phyloP scores from a whole-genome alignment of 2,329 filamentous ascomycete species.

The Hirsutella minnesotensis region DNA sequence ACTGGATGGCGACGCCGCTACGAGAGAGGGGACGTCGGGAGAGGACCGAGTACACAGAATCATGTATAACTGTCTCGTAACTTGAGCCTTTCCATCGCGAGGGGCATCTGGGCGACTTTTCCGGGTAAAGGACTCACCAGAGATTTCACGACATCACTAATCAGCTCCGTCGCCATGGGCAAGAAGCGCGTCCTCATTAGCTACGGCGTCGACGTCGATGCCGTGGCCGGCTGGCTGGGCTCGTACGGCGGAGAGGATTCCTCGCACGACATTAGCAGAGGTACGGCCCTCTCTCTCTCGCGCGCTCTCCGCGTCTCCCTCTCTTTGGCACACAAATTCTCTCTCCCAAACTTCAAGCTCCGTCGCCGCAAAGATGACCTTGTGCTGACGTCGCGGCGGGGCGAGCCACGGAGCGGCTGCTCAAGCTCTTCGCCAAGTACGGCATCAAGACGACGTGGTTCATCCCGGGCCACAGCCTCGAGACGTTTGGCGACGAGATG shows the following conservation, averaged over 20 bases:
- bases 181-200: conserved; percentile 14
- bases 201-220: conserved; percentile 65
- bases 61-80: no score
- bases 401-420: conserved; percentile 48
- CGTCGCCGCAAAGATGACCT: no score
- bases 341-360: no score
- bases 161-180: conserved; percentile 1
- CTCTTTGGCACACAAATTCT: not conserved
- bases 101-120: not conserved
- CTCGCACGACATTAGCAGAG: conserved; percentile 59
- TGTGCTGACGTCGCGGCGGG: not conserved
- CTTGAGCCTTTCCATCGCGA: not conserved
- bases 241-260: conserved; percentile 65
- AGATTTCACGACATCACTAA: no score
- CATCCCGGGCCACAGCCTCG: conserved; percentile 35
- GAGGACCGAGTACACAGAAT: no score
- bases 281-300: conserved; percentile 18
- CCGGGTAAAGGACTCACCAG: no score
- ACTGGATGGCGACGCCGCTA: no score
- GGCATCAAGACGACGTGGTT: conserved; percentile 53
- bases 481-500: conserved; percentile 35
- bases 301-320: no score
- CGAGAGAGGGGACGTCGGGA: not conserved
- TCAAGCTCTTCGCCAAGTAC: conserved; percentile 63
- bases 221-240: conserved; percentile 66